A percentile compares a stretch with the other conserved stretches of the same genome.
Evolutionary conservation across 768 basidiomycete genomes (phyloP).

Genomic region (Macrolepiota fuliginosa): DNA sequence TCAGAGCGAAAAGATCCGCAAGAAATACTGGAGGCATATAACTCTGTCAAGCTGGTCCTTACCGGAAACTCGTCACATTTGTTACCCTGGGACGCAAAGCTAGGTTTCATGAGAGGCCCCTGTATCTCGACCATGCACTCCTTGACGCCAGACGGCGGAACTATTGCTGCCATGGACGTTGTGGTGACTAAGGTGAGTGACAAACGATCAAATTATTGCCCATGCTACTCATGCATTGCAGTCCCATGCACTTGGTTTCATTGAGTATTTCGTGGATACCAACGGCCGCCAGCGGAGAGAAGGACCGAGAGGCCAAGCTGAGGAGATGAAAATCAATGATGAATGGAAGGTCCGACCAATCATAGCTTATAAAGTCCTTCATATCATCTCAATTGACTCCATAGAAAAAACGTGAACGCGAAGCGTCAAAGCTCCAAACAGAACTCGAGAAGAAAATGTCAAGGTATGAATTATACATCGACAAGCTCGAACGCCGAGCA

Average conservation of each 20-base stretch:
- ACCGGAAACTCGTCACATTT: constrained; percentile 85
- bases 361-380: neutral
- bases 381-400: neutral
- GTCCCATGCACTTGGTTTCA: constrained; percentile 74
- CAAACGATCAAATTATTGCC: too few relatives aligned
- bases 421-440: constrained; percentile 53
- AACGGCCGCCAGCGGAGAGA: constrained; percentile 48
- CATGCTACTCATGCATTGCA: constrained; percentile 22
- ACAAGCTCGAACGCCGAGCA: constrained; percentile 60
- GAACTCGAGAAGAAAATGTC: constrained; percentile 56
- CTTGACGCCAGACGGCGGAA: constrained; percentile 79
- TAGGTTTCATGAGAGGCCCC: constrained; percentile 71
- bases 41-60: constrained; percentile 61
- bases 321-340: constrained; percentile 59
- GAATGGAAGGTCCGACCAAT: constrained; percentile 63
- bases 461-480: constrained; percentile 56
- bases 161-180: constrained; percentile 71
- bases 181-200: constrained; percentile 58
- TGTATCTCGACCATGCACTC: constrained; percentile 78
- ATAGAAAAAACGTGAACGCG: constrained; percentile 58
- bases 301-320: constrained; percentile 67
- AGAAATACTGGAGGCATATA: constrained; percentile 81
- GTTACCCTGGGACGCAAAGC: constrained; percentile 83
- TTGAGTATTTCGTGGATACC: constrained; percentile 59
- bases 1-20: constrained; percentile 71